Conservation (phyloP, 2,329 filamentous ascomycete genomes). For the Amylocarpus encephaloides region DNA sequence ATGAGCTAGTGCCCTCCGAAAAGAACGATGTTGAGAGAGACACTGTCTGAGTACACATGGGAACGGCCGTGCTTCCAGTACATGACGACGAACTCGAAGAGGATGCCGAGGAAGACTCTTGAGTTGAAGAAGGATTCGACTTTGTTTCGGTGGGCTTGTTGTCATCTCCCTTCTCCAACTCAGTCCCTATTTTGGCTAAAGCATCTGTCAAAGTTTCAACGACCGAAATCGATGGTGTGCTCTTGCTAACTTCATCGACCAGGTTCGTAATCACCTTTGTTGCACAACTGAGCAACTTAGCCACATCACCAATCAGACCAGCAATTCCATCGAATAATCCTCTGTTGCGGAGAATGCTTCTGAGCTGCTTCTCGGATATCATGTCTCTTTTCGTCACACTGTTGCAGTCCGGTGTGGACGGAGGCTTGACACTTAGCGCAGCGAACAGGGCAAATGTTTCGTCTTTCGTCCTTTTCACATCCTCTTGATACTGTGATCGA, state of each 20-base stretch:
- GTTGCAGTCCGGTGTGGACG: conserved; percentile 1
- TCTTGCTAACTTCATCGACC: conserved; percentile 5
- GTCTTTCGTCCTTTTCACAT: conserved; percentile 2
- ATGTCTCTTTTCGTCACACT: neutral
- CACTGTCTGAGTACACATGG: conserved; percentile 4
- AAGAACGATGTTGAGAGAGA: conserved; percentile 4
- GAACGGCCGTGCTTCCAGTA: conserved; percentile 4
- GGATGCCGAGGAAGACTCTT: neutral
- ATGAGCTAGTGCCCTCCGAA: neutral
- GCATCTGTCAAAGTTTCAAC: conserved; percentile 9
- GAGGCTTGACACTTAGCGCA: neutral
- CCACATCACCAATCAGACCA: conserved; percentile 3
- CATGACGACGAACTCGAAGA: conserved; percentile 2
- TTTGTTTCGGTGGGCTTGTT: conserved; percentile 1
- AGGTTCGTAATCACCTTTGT: conserved; percentile 7
- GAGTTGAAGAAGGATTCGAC: neutral
- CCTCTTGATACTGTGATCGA: conserved; percentile 4
- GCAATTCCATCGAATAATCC: conserved; percentile 3
- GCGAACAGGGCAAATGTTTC: neutral
- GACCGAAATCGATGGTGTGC: neutral
- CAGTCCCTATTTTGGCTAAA: conserved; percentile 4
- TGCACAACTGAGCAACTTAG: conserved; percentile 9
- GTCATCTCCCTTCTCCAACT: conserved; percentile 2
- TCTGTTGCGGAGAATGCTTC: conserved; percentile 5
- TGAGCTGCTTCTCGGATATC: conserved; percentile 8